These are phyloP conservation scores for Neurospora africana DNA, from an alignment of 495 filamentous ascomycete genomes.

Conservation along the genomic window DNA sequence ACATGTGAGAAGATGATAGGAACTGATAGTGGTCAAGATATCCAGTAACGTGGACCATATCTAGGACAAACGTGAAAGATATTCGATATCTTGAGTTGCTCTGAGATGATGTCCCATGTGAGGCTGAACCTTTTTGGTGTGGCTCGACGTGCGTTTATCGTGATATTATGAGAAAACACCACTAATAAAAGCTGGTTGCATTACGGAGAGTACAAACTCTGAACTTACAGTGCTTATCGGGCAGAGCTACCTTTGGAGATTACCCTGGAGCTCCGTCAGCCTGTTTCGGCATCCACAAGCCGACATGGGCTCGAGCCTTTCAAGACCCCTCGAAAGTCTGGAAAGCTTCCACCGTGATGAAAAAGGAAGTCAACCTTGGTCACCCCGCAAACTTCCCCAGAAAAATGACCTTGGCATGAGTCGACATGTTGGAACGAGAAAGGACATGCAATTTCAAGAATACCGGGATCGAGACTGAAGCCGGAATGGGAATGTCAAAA, in stretches of 20 bases:
- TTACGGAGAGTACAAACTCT: neutral
- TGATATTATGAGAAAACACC: neutral
- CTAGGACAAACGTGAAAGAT: neutral
- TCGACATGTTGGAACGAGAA: neutral
- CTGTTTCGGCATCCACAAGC: neutral
- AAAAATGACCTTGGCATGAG: neutral
- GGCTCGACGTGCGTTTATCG: neutral
- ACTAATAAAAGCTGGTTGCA: neutral
- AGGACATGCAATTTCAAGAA: neutral
- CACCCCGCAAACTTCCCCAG: neutral
- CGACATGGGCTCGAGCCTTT: neutral
- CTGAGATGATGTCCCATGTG: neutral
- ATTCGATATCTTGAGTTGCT: too few species aligned
- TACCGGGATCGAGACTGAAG: neutral
- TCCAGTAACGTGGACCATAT: neutral
- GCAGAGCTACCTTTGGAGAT: neutral
- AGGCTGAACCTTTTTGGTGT: neutral
- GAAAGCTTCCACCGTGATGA: neutral
- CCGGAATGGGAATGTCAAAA: neutral
- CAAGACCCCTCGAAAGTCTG: neutral
- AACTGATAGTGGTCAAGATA: neutral
- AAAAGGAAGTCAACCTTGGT: neutral
- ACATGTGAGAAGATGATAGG: neutral
- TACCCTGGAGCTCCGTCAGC: neutral
- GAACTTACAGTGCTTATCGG: neutral